Base-by-base conservation (phyloP, 2,329 filamentous ascomycete species). In the Fusarium udum region DNA sequence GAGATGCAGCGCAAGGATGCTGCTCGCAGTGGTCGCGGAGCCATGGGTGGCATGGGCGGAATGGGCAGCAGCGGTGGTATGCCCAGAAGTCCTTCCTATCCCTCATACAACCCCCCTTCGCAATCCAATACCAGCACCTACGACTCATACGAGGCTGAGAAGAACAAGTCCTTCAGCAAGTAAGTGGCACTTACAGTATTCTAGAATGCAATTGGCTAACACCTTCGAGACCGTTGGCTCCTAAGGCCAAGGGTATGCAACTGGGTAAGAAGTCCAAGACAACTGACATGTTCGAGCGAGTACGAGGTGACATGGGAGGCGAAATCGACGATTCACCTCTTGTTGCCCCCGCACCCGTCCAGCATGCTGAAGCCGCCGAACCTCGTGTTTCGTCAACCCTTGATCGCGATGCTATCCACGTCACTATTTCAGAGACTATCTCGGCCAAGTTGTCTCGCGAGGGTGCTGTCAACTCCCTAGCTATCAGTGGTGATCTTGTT, bases 1-100 rank as follows among this genome's bases (percentile, higher is more conserved):
- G 97, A 99, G 84, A 93, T 99, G 90, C 96, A 99, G 86, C 93
- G 96, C 82, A 99, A 98, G 85, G 97, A 99, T 81, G 92, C 95
- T 78, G 93, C 94, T 72, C 91, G 95, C 76, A 92, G 87, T 78
- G 91, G 91, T 64, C 76, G 76, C 76, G 85, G 86, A 45, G 69
- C 58, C 42, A 74, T 73, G 72, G 85, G 86, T 14, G 67, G 71
- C 8, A 69, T 69, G 67, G 56, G 68, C 20, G 64, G 70, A 18
- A 71, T 71, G 72, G 85, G 67, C 46, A 59, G 67, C 61, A 37
- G 86, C 45, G 45, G 72, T 31, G 83, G 87, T 63, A 87, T 90
- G 78, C 91, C 93, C 52, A 91, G 95, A 76, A 90, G 94, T 58
- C 94, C 95, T 40, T 89, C 91, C 65, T 98, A 97, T 82, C 94